Percentiles rank a stretch among this genome's conserved stretches.
These are phyloP conservation scores for Talaromyces adpressus DNA, from an alignment of 495 filamentous ascomycete genomes.

Conservation along the genomic window DNA sequence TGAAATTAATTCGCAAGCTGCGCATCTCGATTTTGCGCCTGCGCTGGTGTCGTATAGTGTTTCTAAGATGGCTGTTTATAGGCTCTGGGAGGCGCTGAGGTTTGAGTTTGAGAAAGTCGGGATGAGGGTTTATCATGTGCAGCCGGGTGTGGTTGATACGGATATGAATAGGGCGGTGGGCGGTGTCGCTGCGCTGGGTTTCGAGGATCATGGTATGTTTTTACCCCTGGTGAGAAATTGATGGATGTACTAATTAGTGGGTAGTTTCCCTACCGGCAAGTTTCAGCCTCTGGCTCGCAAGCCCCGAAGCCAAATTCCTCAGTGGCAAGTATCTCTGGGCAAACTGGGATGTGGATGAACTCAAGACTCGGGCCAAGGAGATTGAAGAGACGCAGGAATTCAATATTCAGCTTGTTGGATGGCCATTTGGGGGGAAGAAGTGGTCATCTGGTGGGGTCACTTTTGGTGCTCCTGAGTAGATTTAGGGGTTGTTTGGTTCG, in stretches of 20 bases:
- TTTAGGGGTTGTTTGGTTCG: neutral
- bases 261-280: constrained; percentile 18
- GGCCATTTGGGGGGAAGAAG: constrained; percentile 3
- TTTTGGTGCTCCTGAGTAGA: neutral
- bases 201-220: constrained; percentile 32
- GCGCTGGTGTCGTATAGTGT: constrained; percentile 26
- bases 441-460: neutral
- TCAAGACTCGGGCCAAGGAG: constrained; percentile 44
- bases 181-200: constrained; percentile 22
- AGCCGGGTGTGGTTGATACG: constrained; percentile 39
- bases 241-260: neutral
- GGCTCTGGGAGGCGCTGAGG: constrained; percentile 32
- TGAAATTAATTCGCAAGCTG: constrained; percentile 26
- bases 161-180: constrained; percentile 31
- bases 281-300: constrained; percentile 33
- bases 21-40: constrained; percentile 28
- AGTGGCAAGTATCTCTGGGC: constrained; percentile 35
- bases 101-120: constrained; percentile 19
- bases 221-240: neutral
- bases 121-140: constrained; percentile 36
- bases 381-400: constrained; percentile 20
- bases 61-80: constrained; percentile 33
- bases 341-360: constrained; percentile 48
- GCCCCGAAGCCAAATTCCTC: constrained; percentile 34
- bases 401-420: constrained; percentile 4